Base-by-base conservation (phyloP, 1,284 basidiomycete species). In the Chalciporus piperatoides region DNA sequence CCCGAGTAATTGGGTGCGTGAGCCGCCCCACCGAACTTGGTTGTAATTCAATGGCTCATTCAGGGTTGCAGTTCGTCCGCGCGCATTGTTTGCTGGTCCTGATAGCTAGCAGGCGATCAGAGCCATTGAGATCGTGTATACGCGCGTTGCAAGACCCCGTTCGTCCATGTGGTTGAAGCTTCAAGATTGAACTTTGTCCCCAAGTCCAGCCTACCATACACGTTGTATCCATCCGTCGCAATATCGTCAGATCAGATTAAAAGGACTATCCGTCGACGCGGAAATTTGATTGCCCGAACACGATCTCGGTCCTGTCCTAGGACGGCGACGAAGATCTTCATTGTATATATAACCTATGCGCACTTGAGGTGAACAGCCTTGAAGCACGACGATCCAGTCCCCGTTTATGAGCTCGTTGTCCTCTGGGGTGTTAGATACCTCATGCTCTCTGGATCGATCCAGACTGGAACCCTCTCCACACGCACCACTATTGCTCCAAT, bases 141-240 rank as follows among this genome's bases (percentile, higher is more conserved):
- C 15, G 15, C 32, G 32, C 33, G 33, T 35, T 35, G 15, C 33
- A 17, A 17, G 56, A 49, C 30, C 25, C 33, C 12, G 32, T 35
- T 23, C 45, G 23, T 17, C 36, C 41, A 60, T 57, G 55, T 35
- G 43, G 52, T 43, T 43, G 49, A 59, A 58, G 49, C 42, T 46
- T 40, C 40, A 39, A 41, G 32, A 38, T 47, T 41, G 40, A 14
- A 42, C 45, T 17, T 52, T 35, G 43, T 9, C 49, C 6, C 12
- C 6, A 32, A 9, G 30, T 9, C 15, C 2, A 35, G n/a, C n/a
- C 33, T 17, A 10, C 32, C 50, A 33, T 25, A 47, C 46, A 40
- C 40, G 51, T 10, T 30, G 47, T 50, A 28, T 45, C 38, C 45
- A 60, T 53, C 44, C 55, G 15, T 35, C 7, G 33, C 33, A 17